phyloP scores from a whole-genome alignment of 1,139 yeast genomes.

The Arxiozyma heterogenica region DNA sequence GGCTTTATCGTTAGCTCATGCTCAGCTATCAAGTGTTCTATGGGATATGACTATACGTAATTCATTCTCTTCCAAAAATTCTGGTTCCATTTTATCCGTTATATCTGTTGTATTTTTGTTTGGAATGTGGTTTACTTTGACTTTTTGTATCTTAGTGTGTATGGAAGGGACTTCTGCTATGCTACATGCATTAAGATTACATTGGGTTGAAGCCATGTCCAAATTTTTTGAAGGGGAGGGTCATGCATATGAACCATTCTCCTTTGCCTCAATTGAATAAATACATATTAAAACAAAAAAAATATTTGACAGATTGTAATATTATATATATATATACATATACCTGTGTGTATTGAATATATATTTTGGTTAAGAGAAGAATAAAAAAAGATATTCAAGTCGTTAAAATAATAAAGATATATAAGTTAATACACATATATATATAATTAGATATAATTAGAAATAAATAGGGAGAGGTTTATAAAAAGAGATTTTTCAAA shows the following conservation, averaged over 20 bases:
- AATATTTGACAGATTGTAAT: not conserved
- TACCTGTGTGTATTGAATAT: not conserved
- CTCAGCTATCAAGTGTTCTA: conserved; percentile 63
- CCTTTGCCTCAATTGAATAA: conserved; percentile 32
- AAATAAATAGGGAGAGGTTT: not conserved
- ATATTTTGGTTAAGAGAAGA: not conserved
- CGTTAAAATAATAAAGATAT: not conserved
- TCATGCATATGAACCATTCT: conserved; percentile 58
- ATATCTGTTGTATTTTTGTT: conserved; percentile 38
- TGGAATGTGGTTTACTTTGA: conserved; percentile 71
- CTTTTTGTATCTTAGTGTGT: conserved; percentile 62
- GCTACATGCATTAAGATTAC: conserved; percentile 76
- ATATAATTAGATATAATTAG: no score
- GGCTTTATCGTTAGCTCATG: conserved; percentile 74
- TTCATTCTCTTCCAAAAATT: conserved; percentile 36
- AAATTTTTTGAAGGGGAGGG: conserved; percentile 83
- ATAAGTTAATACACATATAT: not conserved
- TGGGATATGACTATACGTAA: conserved; percentile 72
- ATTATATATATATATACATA: not conserved
- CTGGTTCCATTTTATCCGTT: conserved; percentile 31
- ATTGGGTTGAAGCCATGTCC: conserved; percentile 85
- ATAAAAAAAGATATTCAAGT: not conserved
- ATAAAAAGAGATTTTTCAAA: not conserved
- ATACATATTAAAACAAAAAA: not conserved
- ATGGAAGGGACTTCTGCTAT: conserved; percentile 88